Conservation (phyloP, 2,329 filamentous ascomycete genomes). For the Pseudogymnoascus sp. region DNA sequence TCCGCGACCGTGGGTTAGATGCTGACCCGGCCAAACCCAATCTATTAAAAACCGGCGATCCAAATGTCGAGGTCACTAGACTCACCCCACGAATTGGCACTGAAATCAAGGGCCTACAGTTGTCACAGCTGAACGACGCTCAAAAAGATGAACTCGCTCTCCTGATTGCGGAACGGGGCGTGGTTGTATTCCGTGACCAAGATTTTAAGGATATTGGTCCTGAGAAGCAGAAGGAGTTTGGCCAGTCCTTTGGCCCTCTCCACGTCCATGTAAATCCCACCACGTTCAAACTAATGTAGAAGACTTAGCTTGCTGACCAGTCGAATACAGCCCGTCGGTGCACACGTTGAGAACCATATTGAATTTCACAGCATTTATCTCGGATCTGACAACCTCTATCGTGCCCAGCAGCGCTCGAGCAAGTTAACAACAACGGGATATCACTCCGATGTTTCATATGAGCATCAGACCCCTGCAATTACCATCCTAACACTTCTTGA, state of each 20-base stretch:
- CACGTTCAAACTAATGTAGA: background rate
- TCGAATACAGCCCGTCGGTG: conserved; percentile 32
- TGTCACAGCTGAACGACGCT: conserved; percentile 36
- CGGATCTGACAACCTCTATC: conserved; percentile 38
- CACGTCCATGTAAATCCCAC: conserved; percentile 52
- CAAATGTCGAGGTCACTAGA: conserved; percentile 38
- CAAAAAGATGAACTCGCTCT: conserved; percentile 45
- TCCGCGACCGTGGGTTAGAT: conserved; percentile 65
- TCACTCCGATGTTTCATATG: conserved; percentile 83
- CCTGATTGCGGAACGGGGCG: conserved; percentile 39
- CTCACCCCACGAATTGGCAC: conserved; percentile 33
- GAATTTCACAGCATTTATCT: conserved; percentile 42
- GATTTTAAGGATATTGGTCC: conserved; percentile 62
- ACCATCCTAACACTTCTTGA: conserved; percentile 81
- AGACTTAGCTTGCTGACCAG: background rate
- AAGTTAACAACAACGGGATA: conserved; percentile 64
- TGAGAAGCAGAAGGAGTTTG: conserved; percentile 56
- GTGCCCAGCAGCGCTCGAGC: conserved; percentile 29
- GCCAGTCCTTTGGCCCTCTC: conserved; percentile 67
- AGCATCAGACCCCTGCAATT: conserved; percentile 76
- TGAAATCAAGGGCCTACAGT: conserved; percentile 33
- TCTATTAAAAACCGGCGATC: conserved; percentile 64
- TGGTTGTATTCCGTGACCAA: conserved; percentile 60
- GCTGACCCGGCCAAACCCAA: conserved; percentile 62
- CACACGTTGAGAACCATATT: conserved; percentile 36